phyloP scores from a whole-genome alignment of 192 early-diverging fungal species.

The Podila epicladia region DNA sequence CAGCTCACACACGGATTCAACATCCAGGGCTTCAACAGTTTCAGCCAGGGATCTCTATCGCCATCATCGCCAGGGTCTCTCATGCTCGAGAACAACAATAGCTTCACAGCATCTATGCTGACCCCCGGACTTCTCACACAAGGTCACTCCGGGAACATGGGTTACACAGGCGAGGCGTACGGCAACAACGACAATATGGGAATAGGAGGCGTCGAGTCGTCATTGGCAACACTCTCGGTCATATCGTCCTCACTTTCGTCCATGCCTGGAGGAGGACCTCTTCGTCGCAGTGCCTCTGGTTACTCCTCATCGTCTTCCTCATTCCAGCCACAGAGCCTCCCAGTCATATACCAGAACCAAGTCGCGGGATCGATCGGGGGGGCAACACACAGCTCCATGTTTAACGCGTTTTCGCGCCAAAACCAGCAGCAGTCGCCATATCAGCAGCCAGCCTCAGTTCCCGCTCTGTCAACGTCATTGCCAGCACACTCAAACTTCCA shows the following conservation, averaged over 20 bases:
- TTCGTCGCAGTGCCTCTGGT: conserved; percentile 1
- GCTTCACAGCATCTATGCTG: conserved; percentile 8
- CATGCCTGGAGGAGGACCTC: background rate
- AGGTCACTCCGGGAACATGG: background rate
- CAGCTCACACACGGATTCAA: conserved; percentile 28
- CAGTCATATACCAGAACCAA: conserved; percentile 16
- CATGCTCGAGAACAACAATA: conserved; percentile 22
- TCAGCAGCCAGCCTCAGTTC: background rate
- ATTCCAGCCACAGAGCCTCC: conserved; percentile 14
- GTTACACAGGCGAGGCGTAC: background rate
- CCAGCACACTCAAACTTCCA: conserved; percentile 12
- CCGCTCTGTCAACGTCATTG: conserved; percentile 16
- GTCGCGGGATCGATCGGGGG: background rate
- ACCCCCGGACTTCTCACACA: conserved; percentile 4
- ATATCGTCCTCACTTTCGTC: conserved; percentile 17
- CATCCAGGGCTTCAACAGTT: conserved; percentile 24
- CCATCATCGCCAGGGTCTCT: conserved; percentile 23
- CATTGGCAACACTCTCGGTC: conserved; percentile 25
- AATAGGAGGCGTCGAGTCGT: conserved; percentile 13
- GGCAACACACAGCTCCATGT: background rate
- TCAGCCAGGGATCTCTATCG: conserved; percentile 16
- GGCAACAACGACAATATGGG: background rate
- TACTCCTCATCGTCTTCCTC: background rate
- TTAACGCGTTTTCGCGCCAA: background rate
- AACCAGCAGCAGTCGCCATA: conserved; percentile 21